A percentile compares a stretch with the other conserved stretches of the same genome.
phyloP scores from a whole-genome alignment of 257 asterid species.

The Fraxinus anomala region DNA sequence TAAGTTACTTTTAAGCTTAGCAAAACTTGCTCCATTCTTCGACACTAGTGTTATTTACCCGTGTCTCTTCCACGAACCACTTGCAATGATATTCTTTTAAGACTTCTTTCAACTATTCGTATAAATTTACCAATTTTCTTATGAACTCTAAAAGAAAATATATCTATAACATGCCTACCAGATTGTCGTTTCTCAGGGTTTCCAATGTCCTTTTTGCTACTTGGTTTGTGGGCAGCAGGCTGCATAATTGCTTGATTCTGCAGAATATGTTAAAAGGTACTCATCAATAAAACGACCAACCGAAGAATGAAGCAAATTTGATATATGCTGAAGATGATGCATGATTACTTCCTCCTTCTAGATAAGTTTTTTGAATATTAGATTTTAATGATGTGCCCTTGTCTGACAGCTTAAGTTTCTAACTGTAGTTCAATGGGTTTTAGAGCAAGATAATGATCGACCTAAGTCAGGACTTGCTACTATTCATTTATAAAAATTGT shows the following conservation, averaged over 20 bases:
- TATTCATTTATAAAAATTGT: background rate
- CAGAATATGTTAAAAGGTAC: conserved; percentile 1
- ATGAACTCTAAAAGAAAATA: background rate
- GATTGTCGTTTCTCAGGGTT: conserved; percentile 33
- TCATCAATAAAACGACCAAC: background rate
- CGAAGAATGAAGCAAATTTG: background rate
- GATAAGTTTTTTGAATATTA: background rate
- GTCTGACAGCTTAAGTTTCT: background rate
- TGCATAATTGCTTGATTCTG: conserved; percentile 41
- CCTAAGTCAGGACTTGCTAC: background rate
- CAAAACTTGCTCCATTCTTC: background rate
- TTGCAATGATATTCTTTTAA: background rate
- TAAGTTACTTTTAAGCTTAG: background rate
- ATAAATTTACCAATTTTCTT: background rate
- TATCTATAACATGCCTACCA: conserved; percentile 24
- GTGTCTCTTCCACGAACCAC: background rate
- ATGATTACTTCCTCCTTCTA: too few species aligned
- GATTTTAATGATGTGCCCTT: background rate
- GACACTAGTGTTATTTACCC: too few species aligned
- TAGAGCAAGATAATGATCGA: background rate
- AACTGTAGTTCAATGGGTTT: background rate
- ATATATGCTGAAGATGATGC: background rate
- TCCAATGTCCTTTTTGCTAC: conserved; percentile 31
- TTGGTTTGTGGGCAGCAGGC: conserved; percentile 24
- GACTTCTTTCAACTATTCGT: background rate